A percentile compares a stretch with the other conserved stretches of the same genome.
These are phyloP conservation scores for Phytopythium cucurbitacearum DNA, from an alignment of 352 stramenopile species.

Conservation along the genomic window DNA sequence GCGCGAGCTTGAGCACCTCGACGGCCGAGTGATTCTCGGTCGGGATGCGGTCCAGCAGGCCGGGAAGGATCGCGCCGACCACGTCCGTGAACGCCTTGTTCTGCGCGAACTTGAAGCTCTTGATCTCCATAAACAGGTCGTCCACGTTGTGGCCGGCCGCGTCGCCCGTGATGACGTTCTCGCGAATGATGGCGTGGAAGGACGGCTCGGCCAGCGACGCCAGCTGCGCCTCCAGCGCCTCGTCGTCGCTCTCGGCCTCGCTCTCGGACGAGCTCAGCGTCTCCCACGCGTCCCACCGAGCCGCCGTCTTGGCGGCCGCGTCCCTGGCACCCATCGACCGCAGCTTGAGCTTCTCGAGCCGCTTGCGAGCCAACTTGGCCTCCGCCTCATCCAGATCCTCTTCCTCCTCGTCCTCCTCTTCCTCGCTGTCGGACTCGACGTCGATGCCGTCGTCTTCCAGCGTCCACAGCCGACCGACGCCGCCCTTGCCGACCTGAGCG, in stretches of 20 bases:
- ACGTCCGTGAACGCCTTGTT: slow-evolving; percentile 84
- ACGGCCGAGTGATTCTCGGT: slow-evolving; percentile 43
- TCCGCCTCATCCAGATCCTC: slow-evolving; percentile 10
- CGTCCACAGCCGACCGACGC: slow-evolving; percentile 76
- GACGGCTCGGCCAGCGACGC: slow-evolving; percentile 36
- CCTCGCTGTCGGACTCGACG: slow-evolving; percentile 59
- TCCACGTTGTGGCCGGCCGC: slow-evolving; percentile 75
- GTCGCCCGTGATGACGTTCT: slow-evolving; percentile 79
- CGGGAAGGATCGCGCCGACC: slow-evolving; percentile 68
- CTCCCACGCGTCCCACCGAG: slow-evolving; percentile 76
- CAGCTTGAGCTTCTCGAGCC: slow-evolving; percentile 67
- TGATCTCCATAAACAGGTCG: slow-evolving; percentile 92
- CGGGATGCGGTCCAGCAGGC: slow-evolving; percentile 62
- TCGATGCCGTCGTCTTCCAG: slow-evolving; percentile 82
- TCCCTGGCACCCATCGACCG: slow-evolving; percentile 62
- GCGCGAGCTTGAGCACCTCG: slow-evolving; percentile 74
- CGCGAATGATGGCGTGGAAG: slow-evolving; percentile 76
- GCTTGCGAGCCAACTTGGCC: slow-evolving; percentile 5
- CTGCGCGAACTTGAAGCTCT: slow-evolving; percentile 93
- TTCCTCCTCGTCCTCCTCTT: slow-evolving; percentile 40
- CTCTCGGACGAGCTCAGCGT: slow-evolving; percentile 73
- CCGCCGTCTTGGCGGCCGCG: slow-evolving; percentile 47
- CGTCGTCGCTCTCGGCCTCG: slow-evolving; percentile 57
- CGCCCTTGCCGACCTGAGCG: slow-evolving; percentile 60
- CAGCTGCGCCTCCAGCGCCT: slow-evolving; percentile 42